Evolutionary conservation across 257 asterid genomes (phyloP), one percentile per base, ranked within the genome.

Genomic region (Solanum megistacrolobum): DNA sequence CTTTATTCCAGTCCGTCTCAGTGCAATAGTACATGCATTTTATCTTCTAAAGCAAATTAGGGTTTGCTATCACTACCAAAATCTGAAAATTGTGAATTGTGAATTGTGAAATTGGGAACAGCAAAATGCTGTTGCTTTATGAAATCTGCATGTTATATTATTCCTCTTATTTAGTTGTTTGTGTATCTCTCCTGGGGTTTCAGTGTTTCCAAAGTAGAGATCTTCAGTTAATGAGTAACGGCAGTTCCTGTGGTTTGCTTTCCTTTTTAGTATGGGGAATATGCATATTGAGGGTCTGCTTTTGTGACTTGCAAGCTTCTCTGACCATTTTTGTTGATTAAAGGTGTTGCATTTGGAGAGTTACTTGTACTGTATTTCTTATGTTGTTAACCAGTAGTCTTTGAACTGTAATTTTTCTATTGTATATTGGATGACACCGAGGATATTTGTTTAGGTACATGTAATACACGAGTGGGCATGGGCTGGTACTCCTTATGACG

Each of bases 401-500:
- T 81, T 81, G 85, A 81, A 81, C 39, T 16, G 85, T 82, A 62
- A 5, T 10, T 12, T 6, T 43, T 36, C 12, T 20, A 23, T 41
- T 10, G 86, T 48, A 86, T 43, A 68, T 79, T 32, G 58, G 48
- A 66, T 88, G 87, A 86, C 69, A 68, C 86, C 58, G 29, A 78
- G 82, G 38, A 88, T 69, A 62, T 87, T 78, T 86, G 48, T 83
- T 81, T 88, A 97, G 99, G 99, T 97, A 39, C 99, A 95, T 81
- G 96, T 94, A 90, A 91, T 97, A 90, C 99, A 96, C 48, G 99
- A 93, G 89, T 97, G 98, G 99, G 99, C 98, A 34, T 97, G 99
- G 99, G 99, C 99, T 83, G 99, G 99, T 86, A 97, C 99, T 58
- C 99, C 99, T 10, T 94, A 89, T 76, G 99, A 97, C 84, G 99